phyloP scores from a whole-genome alignment of 1,284 basidiomycete genomes.

The Puccinia polysora region DNA sequence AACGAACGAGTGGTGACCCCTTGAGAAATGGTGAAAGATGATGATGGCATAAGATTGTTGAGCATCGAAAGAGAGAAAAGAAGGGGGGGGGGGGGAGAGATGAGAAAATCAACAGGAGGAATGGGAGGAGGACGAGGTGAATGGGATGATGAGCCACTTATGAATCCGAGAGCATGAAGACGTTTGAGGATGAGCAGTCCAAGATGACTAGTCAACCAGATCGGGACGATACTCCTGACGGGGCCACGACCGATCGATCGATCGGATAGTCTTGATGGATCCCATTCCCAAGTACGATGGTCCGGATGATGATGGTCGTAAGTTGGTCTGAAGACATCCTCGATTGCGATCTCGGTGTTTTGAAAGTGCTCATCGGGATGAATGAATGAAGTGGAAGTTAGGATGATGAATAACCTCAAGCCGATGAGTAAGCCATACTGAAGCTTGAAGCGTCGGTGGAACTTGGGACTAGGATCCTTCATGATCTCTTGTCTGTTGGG shows the following conservation, averaged over 20 bases:
- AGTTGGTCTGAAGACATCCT: conserved; percentile 44
- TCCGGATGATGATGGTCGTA: neutral
- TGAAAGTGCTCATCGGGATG: conserved; percentile 55
- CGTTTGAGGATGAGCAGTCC: conserved; percentile 44
- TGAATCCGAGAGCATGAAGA: neutral
- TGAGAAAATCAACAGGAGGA: neutral
- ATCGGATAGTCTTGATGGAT: neutral
- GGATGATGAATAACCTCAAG: conserved; percentile 48
- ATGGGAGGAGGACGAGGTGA: neutral
- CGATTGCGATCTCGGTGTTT: conserved; percentile 50
- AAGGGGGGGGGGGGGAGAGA: neutral
- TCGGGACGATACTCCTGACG: conserved; percentile 48
- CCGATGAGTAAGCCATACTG: conserved; percentile 47
- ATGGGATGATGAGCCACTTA: neutral
- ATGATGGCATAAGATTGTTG: neutral
- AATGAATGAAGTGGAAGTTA: conserved; percentile 50
- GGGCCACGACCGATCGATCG: conserved; percentile 44
- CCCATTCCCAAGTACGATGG: conserved; percentile 32
- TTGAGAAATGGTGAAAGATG: neutral
- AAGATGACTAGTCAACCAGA: conserved; percentile 43
- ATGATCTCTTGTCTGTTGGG: no score
- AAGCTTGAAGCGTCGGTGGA: no score
- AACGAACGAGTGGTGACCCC: conserved; percentile 44
- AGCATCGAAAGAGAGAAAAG: neutral
- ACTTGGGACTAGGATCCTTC: no score